Percentiles rank a stretch among this genome's conserved stretches.
phyloP scores from a whole-genome alignment of 371 early-diverging fungal genomes.

The Mortierella sp. region DNA sequence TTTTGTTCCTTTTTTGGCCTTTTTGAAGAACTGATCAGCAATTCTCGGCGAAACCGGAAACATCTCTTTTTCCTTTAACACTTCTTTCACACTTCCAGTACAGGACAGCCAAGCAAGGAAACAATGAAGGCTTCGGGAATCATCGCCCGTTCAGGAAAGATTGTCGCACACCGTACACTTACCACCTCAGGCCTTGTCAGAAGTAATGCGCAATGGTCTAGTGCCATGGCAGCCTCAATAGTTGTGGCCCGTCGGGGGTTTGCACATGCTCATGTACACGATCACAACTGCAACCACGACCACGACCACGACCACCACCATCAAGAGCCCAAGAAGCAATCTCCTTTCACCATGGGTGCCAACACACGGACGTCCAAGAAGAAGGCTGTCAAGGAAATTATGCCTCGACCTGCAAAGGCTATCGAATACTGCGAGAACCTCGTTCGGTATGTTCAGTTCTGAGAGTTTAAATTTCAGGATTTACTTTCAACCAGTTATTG shows the following conservation, averaged over 20 bases:
- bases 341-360: constrained; percentile 37
- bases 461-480: neutral
- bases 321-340: constrained; percentile 34
- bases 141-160: constrained; percentile 9
- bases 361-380: constrained; percentile 12
- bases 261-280: constrained; percentile 52
- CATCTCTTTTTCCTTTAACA: neutral
- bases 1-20: neutral
- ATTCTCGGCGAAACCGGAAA: constrained; percentile 10
- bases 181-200: neutral
- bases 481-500: neutral
- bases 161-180: neutral
- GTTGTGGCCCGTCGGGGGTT: constrained; percentile 14
- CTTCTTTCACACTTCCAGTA: neutral
- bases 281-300: constrained; percentile 45
- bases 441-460: constrained; percentile 37
- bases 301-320: constrained; percentile 33
- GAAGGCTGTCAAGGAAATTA: constrained; percentile 10
- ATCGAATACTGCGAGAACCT: constrained; percentile 54
- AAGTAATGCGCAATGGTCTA: neutral
- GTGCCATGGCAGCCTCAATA: neutral
- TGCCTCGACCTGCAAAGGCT: constrained; percentile 36
- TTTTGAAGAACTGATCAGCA: neutral
- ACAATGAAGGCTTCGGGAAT: constrained; percentile 22
- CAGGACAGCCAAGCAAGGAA: neutral